Base-by-base conservation (phyloP, 768 basidiomycete species). In the Collybiopsis luxurians region DNA sequence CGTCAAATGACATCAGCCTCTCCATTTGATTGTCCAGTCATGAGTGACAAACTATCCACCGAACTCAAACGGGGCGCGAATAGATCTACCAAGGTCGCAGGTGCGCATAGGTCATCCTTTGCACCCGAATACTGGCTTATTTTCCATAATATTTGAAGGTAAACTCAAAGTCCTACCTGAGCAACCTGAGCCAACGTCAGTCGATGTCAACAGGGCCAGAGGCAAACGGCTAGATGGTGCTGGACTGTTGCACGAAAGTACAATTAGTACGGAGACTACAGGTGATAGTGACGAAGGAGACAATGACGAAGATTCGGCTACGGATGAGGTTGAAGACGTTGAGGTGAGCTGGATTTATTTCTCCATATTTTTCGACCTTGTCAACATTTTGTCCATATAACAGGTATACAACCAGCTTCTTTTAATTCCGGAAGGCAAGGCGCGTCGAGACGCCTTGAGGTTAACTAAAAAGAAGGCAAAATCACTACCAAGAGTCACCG, bases 391-490 rank as follows among this genome's bases (percentile, higher is more conserved):
- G 45, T 24, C 24, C 26, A 45, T 17, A 51, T 47, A 43, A 19
- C 34, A 95, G 90, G 89, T 91, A n/a, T 95, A 95, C 69, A 92
- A 92, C 62, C 94, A 96, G 74, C 85, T 98, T 57, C 89, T 91
- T 3, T 85, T 92, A 31, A 98, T 98, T 51, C 95, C 95, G 2
- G 93, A 92, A 44, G 95, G 95, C 3, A 93, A 95, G 21, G 95
- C 95, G 7, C 85, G 93, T 42, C 80, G 92, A 58, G 95, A 98
- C 74, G 95, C 95, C 2, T 72, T 94, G 59, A 86, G 79, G 57
- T 71, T 98, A 61, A 98, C 95, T 2, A 96, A 97, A 75, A 95
- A 91, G 75, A 96, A 95, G 69, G 93, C 94, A 2, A 95, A 95
- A 68, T 86, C 85, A 12, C 70, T 97, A 12, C 95, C 95, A 30